phyloP scores from a whole-genome alignment of 2,329 filamentous ascomycete species.

The Fusarium kyushuense region DNA sequence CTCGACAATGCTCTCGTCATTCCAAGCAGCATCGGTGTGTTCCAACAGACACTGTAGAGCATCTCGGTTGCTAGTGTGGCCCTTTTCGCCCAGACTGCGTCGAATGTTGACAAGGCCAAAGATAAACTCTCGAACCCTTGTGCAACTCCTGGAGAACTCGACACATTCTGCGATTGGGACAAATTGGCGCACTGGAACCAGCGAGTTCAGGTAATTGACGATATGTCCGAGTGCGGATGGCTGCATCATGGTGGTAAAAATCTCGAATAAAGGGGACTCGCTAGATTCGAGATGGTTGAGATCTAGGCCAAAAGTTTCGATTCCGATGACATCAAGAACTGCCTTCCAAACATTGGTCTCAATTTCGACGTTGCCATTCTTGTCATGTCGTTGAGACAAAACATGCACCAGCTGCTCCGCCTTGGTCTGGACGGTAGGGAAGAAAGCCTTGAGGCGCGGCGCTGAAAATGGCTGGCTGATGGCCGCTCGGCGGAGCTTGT shows the following conservation, averaged over 20 bases:
- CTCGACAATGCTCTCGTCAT: conserved; percentile 49
- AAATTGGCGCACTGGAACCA: conserved; percentile 54
- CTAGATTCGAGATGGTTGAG: conserved; percentile 50
- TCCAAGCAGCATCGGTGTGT: conserved; percentile 41
- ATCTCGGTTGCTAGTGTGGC: conserved; percentile 20
- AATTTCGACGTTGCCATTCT: conserved; percentile 38
- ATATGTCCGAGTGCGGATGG: conserved; percentile 43
- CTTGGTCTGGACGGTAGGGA: conserved; percentile 53
- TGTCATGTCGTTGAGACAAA: conserved; percentile 36
- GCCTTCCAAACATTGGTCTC: conserved; percentile 50
- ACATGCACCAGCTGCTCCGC: conserved; percentile 47
- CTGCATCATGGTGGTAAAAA: conserved; percentile 45
- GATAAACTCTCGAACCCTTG: conserved; percentile 49
- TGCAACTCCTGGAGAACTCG: conserved; percentile 51
- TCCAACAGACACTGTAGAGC: conserved; percentile 54
- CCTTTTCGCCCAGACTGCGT: conserved; percentile 11
- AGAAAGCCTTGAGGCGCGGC: conserved; percentile 44
- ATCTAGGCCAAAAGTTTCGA: conserved; percentile 52
- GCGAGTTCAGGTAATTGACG: conserved; percentile 51
- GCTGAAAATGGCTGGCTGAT: conserved; percentile 52
- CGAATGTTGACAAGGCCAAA: conserved; percentile 29
- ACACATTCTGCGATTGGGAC: conserved; percentile 53
- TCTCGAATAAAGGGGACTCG: conserved; percentile 43
- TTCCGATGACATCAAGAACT: conserved; percentile 53
- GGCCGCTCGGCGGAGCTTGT: conserved; percentile 52